Evolutionary conservation across 2,329 filamentous ascomycete genomes (phyloP).

Genomic region (Phialocephala subalpina): DNA sequence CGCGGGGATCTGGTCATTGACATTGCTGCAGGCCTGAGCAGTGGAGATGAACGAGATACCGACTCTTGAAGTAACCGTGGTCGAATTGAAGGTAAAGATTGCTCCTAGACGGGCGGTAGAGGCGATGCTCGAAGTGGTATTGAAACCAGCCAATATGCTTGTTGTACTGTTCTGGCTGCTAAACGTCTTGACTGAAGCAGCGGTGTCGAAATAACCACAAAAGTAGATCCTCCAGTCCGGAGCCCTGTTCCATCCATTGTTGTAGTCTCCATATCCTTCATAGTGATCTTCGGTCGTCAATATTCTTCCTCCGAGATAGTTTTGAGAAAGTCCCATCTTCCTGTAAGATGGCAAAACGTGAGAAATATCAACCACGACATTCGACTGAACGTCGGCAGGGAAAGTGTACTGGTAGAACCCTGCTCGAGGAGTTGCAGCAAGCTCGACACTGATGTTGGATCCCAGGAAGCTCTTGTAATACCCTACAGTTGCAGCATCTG

Average conservation of each 20-base stretch:
- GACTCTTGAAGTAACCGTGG: constrained; percentile 56
- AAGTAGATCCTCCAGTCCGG: constrained; percentile 69
- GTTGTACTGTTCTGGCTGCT: constrained; percentile 44
- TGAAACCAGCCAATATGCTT: constrained; percentile 19
- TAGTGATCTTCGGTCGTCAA: constrained; percentile 60
- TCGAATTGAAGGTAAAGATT: constrained; percentile 48
- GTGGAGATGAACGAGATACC: constrained; percentile 58
- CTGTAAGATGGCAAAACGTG: constrained; percentile 69
- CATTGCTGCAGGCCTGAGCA: constrained; percentile 57
- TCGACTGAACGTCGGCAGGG: constrained; percentile 48
- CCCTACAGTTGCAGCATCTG: constrained; percentile 63
- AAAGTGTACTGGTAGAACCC: constrained; percentile 69
- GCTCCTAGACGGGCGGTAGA: constrained; percentile 25
- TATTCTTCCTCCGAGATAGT: constrained; percentile 66
- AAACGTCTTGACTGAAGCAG: constrained; percentile 52
- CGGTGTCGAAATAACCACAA: constrained; percentile 65
- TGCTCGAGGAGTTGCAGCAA: constrained; percentile 62
- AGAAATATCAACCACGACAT: constrained; percentile 68
- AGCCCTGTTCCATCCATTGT: constrained; percentile 72
- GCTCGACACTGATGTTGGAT: constrained; percentile 63
- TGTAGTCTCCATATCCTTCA: constrained; percentile 66
- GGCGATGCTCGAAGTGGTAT: constrained; percentile 3
- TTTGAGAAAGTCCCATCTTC: constrained; percentile 65
- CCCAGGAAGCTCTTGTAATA: constrained; percentile 65
- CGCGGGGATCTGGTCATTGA: constrained; percentile 52